These are phyloP conservation scores for Melastoma malabathricum DNA, from an alignment of 345 rosid genomes.

Conservation along the genomic window DNA sequence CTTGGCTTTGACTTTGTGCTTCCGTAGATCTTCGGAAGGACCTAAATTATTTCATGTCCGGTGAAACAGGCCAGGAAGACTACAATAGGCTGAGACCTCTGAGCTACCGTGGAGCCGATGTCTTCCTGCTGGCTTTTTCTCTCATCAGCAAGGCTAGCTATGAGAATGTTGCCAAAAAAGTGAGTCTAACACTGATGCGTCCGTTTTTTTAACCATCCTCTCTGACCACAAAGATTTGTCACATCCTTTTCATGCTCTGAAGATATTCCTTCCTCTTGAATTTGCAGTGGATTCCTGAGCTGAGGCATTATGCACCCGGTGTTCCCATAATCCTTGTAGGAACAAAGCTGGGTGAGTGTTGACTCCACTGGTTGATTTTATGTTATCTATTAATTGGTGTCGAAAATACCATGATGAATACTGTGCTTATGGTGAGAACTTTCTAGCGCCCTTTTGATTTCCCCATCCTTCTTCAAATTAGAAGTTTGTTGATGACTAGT, in stretches of 20 bases:
- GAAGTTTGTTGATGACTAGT: too few species aligned
- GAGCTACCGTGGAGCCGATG: constrained; percentile 39
- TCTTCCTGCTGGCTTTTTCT: constrained; percentile 33
- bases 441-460: too few species aligned
- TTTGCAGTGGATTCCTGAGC: constrained; percentile 34
- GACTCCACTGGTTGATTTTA: constrained; percentile 4
- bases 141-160: constrained; percentile 38
- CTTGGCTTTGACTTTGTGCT: neutral
- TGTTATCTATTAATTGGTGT: neutral
- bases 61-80: constrained; percentile 31
- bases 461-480: too few species aligned
- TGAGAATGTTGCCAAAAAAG: constrained; percentile 31
- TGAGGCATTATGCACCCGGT: constrained; percentile 44
- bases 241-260: neutral
- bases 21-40: neutral
- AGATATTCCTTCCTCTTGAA: constrained; percentile 1
- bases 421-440: too few species aligned
- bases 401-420: neutral
- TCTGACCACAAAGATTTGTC: too few species aligned
- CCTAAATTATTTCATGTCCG: neutral
- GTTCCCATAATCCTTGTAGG: constrained; percentile 81
- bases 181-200: constrained; percentile 2
- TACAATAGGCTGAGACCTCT: constrained; percentile 35
- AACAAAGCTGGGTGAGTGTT: constrained; percentile 60
- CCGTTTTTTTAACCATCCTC: neutral